Conservation (phyloP, 345 rosid genomes). For the Cardamine occulta region DNA sequence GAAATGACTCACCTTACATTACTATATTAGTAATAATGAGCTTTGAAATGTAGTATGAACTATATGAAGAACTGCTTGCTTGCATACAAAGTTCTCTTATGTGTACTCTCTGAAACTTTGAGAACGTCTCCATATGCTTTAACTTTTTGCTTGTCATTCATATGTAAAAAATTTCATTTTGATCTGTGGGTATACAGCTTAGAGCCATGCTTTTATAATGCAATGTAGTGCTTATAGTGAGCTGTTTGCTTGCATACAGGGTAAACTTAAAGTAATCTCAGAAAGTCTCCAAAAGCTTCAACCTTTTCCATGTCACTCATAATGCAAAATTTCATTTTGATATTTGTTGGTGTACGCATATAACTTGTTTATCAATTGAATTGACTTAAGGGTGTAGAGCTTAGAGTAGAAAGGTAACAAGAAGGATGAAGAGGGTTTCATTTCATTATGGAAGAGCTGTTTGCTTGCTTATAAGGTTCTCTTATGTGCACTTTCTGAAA, state of each 20-base stretch:
- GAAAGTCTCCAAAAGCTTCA: neutral
- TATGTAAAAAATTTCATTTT: too few relatives aligned
- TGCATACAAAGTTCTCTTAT: neutral
- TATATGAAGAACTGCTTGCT: constrained; percentile 3
- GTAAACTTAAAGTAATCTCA: neutral
- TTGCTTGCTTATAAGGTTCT: neutral
- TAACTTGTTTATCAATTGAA: too few relatives aligned
- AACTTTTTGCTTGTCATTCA: too few relatives aligned
- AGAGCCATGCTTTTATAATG: too few relatives aligned
- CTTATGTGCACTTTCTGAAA: neutral
- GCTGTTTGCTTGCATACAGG: too few relatives aligned
- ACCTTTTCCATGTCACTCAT: neutral
- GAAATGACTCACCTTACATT: too few relatives aligned
- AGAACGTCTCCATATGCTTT: neutral
- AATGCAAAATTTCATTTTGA: neutral
- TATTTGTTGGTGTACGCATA: too few relatives aligned
- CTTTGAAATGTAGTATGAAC: neutral
- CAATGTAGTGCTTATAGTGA: too few relatives aligned
- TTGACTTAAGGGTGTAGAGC: neutral
- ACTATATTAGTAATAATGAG: neutral
- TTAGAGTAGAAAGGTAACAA: neutral
- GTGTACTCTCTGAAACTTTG: neutral
- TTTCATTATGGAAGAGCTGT: neutral
- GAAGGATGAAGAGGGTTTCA: neutral
- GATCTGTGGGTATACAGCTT: too few relatives aligned